Base-by-base conservation (phyloP, 106 monocot genomes). In the Allium fistulosum region DNA sequence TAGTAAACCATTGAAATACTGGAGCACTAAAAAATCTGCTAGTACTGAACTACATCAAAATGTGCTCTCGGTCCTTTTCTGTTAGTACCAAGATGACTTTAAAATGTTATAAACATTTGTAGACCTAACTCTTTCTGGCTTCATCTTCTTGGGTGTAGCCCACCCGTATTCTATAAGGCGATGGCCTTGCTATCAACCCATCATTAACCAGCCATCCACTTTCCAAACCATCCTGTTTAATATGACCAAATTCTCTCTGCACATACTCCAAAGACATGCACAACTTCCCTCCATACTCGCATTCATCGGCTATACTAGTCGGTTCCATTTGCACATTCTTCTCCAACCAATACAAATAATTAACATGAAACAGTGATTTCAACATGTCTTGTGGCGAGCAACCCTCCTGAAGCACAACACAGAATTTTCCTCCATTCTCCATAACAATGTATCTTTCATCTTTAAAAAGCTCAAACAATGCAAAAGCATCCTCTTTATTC, bases 291-390 rank as follows among this genome's bases (percentile, higher is more conserved):
- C 85, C 90, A 15, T 78, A 67, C 18, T 58, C 71, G 74, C 93
- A 99, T 48, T 90, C 92, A 10, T 90, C 83, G 26, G 63, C 63
- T 48, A 80, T 68, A 17, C 75, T 75, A 46, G 46, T 83, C 27
- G 63, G 59, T 68, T 85, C 79, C 14, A 83, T 63, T 13, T 75
- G 80, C 70, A 90, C 70, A 67, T 99, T 81, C 70, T 48, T 83
- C 68, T 93, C 99, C 70, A 99, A 71, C 93, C 99, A 99, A 59
- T 93, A 87, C 11, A 99, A 76, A 76, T 99, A 99, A 68, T 80
- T 93, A 15, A 82, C 85, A 56, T 99, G 99, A 74, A 93, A 99
- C 50, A 99, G 52, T 46, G 99, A 90, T 63, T 85, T 99, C 51
- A 99, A 81, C 99, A 99, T 99, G 79, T 99, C 99, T 63, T 83